Base-by-base conservation (phyloP, 768 basidiomycete species). In the Amanita muscaria region DNA sequence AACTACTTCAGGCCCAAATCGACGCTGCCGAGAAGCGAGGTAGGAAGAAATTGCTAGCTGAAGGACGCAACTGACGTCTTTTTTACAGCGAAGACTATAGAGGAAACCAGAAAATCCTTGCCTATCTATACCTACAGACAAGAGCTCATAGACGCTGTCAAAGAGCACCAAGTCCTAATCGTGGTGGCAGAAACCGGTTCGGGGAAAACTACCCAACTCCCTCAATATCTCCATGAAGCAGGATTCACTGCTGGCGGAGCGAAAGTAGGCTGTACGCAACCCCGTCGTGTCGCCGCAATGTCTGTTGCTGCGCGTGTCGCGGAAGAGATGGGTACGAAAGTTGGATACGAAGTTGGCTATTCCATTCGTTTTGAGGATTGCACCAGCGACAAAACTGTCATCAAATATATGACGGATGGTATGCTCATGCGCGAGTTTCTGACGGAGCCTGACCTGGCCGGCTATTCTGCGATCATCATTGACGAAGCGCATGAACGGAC, bases 391-490 rank as follows among this genome's bases (percentile, higher is more conserved):
- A 97, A 96, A 70, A 99, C 96, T 3, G 85, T 93, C 34, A 72
- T 99, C 57, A 98, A 99, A 65, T 99, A 99, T 65, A 96, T 99
- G 96, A 99, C 96, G 34, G 96, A 99, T 58, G 96, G 96, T 25
- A 98, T 99, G 96, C 72, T 99, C 21, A 67, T 98, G 35, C 77
- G 96, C 56, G 92, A 98, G 63, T 98, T 98, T 64, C 66, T 99
- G 57, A 98, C 96, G 8, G 96, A 99, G 62, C 96, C 96, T 0
- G 90, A 93, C 66, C 65, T 99, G 43, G 94, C 90, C 11, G 89
- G 89, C 3, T 99, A 98, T 60, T 83, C 91, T 37, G 89, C 84
- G 23, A 67, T 99, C 56, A 92, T 99, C 56, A 98, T 99, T 56
- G 96, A 99, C 61, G 96, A 99, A 63, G 96, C 96, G 6, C 96